Evolutionary conservation across 306 rosid genomes (phyloP), one percentile per base, ranked within the genome.

Genomic region (Citrullus amarus): DNA sequence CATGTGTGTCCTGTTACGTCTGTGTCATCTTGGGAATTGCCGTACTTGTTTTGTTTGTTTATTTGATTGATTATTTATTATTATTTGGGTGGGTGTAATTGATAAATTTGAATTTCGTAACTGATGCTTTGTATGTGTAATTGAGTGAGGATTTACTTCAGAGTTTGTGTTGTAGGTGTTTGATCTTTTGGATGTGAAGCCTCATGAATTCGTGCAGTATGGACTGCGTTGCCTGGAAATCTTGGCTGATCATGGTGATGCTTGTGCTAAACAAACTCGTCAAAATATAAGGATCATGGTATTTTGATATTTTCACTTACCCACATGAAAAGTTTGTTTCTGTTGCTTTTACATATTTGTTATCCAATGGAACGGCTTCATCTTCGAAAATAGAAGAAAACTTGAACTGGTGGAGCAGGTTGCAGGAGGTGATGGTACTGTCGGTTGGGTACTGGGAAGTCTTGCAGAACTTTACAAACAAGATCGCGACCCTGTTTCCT

Each of bases 401-500:
- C 6, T 18, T 38, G 25, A n/a, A 41, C 32, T 74, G 84, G 71
- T 86, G 83, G 86, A 59, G 79, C 89, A 96, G 99, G 99, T 92
- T 82, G 99, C 99, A 61, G 99, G 99, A 51, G 99, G 99, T 80
- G 99, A 96, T 84, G 99, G 99, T 67, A 89, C 99, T 22, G 97
- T 96, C 30, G 99, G 99, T 61, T 96, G 99, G 99, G 98, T 92
- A 46, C 86, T 96, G 48, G 98, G 93, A 81, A 82, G 98, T 87
- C 90, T 92, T 14, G 87, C 86, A 79, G 90, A 89, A 58, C 97
- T 96, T 85, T 69, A 81, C 50, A 65, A 51, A 43, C 86, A 79
- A 61, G 85, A 85, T n/a, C 89, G 89, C 25, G 83, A 79, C 55
- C 93, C 97, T 68, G 89, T 92, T 92, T 87, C 99, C 96, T 84